phyloP scores from a whole-genome alignment of 192 early-diverging fungal species.

The Phycomyces blakesleeanus region DNA sequence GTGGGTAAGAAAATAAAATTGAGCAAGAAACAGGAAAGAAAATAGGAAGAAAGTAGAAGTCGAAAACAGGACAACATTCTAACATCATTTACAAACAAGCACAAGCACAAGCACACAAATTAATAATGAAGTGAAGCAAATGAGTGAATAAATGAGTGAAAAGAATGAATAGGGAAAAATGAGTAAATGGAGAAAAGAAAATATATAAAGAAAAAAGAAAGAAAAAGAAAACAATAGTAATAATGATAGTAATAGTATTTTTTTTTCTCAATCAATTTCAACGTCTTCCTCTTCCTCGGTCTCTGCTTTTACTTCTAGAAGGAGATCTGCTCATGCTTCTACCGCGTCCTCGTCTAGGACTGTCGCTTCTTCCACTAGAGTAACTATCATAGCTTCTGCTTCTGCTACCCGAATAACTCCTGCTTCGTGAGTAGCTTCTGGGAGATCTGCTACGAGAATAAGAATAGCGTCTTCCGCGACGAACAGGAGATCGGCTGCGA shows the following conservation, averaged over 20 bases:
- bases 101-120: no score
- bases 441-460: conserved; percentile 35
- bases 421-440: conserved; percentile 30
- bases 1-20: no score
- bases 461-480: conserved; percentile 29
- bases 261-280: neutral
- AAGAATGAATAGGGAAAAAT: no score
- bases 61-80: neutral
- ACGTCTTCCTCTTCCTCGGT: neutral
- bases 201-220: no score
- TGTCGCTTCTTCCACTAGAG: conserved; percentile 2
- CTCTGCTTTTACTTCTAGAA: conserved; percentile 8
- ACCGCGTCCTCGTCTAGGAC: conserved; percentile 1
- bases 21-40: neutral
- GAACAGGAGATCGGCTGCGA: conserved; percentile 30
- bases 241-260: no score
- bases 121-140: no score
- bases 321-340: conserved; percentile 12
- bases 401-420: conserved; percentile 25
- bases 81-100: neutral
- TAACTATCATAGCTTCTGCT: conserved; percentile 11
- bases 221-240: no score
- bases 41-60: no score
- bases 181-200: no score
- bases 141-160: no score